phyloP scores from a whole-genome alignment of 129 eudicot species.

The Helianthus tuberosus region DNA sequence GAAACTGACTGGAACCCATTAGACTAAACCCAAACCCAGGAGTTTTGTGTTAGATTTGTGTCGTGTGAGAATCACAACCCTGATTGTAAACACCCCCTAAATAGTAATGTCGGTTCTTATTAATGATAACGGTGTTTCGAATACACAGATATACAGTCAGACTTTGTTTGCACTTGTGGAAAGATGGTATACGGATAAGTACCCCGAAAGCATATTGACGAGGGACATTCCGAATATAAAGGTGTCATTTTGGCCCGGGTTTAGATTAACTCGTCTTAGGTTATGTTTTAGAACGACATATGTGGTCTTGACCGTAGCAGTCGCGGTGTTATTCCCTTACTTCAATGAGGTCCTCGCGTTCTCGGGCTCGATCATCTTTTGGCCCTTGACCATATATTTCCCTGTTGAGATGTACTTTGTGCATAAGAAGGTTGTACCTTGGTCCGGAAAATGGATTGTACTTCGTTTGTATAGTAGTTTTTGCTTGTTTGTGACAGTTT shows the following conservation, averaged over 20 bases:
- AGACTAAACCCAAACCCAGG: neutral
- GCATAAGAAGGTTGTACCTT: conserved; percentile 42
- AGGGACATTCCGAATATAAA: too few species aligned
- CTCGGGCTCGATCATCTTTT: conserved; percentile 53
- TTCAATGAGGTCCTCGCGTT: conserved; percentile 32
- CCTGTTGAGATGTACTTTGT: conserved; percentile 59
- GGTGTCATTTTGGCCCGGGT: neutral
- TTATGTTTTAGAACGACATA: conserved; percentile 53
- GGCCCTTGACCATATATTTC: conserved; percentile 62
- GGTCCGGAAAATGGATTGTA: conserved; percentile 45
- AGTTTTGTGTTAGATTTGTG: neutral
- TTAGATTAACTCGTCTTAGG: conserved; percentile 46
- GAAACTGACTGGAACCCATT: neutral
- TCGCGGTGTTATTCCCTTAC: conserved; percentile 46
- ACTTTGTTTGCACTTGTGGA: too few species aligned
- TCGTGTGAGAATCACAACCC: conserved; percentile 26
- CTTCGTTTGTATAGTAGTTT: conserved; percentile 41
- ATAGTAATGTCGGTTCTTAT: too few species aligned
- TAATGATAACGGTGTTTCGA: too few species aligned
- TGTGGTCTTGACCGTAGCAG: conserved; percentile 35
- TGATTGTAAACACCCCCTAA: too few species aligned
- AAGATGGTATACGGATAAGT: too few species aligned
- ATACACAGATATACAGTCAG: too few species aligned
- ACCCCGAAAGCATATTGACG: too few species aligned
- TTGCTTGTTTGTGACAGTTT: conserved; percentile 39